Conservation (phyloP, 345 rosid species). For the Citrus australasica region DNA sequence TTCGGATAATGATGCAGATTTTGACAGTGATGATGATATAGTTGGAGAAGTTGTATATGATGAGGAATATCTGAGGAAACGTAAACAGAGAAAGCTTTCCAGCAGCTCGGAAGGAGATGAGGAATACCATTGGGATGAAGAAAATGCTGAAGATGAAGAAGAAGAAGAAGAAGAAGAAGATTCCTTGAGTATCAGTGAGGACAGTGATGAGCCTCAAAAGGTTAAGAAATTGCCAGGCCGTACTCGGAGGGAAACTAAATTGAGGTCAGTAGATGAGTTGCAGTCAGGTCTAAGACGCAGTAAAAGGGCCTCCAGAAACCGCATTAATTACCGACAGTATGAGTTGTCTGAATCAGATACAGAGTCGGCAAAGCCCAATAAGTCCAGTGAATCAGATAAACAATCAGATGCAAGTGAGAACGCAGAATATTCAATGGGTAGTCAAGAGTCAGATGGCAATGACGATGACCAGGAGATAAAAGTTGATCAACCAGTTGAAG, state of each 20-base stretch:
- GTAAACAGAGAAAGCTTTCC: slow-evolving; percentile 64
- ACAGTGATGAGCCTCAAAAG: slow-evolving; percentile 70
- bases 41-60: slow-evolving; percentile 98
- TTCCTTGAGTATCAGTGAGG: slow-evolving; percentile 71
- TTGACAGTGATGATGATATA: slow-evolving; percentile 94
- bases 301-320: slow-evolving; percentile 77
- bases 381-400: slow-evolving; percentile 53
- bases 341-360: slow-evolving; percentile 86
- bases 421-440: slow-evolving; percentile 52
- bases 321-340: slow-evolving; percentile 70
- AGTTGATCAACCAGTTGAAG: slow-evolving; percentile 42
- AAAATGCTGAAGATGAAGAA: slow-evolving; percentile 77
- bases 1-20: slow-evolving; percentile 84
- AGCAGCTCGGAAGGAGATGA: slow-evolving; percentile 99
- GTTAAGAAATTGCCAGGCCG: slow-evolving; percentile 69
- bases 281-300: slow-evolving; percentile 95
- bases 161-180: slow-evolving; percentile 54
- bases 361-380: slow-evolving; percentile 51
- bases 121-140: slow-evolving; percentile 88
- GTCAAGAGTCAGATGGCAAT: slow-evolving; percentile 54
- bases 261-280: slow-evolving; percentile 64
- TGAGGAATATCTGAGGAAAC: slow-evolving; percentile 90
- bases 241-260: slow-evolving; percentile 67
- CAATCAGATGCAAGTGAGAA: slow-evolving; percentile 63
- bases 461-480: slow-evolving; percentile 52